These are phyloP conservation scores for Paramecium pentaurelia DNA, from an alignment of 73 alveolate species.

Conservation along the genomic window DNA sequence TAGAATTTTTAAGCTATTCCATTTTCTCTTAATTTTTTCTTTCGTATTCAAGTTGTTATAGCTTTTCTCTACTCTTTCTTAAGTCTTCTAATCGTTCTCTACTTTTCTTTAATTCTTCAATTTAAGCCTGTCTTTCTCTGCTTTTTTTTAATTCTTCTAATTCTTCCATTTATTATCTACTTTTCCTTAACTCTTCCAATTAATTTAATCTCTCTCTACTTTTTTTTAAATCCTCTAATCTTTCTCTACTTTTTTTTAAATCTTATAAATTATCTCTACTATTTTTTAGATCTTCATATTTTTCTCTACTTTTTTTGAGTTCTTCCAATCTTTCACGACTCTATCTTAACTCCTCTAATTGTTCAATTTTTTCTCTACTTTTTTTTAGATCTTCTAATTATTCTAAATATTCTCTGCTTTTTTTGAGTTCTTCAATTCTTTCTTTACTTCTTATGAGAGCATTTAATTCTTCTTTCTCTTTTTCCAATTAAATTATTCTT, in stretches of 20 bases:
- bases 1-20: not conserved
- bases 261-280: not conserved
- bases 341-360: not conserved
- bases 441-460: not conserved
- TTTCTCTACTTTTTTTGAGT: not conserved
- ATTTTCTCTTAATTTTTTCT: slow-evolving; percentile 11
- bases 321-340: slow-evolving; percentile 42
- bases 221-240: slow-evolving; percentile 1
- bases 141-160: not conserved
- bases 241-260: not conserved
- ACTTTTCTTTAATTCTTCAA: not conserved
- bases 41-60: not conserved
- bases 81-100: not conserved
- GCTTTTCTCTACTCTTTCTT: slow-evolving; percentile 14
- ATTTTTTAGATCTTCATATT: not conserved
- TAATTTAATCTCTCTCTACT: not conserved
- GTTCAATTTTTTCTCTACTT: slow-evolving; percentile 12
- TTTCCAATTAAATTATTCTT: not conserved
- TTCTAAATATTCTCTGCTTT: not conserved
- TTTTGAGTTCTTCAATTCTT: not conserved
- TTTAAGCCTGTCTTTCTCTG: not conserved
- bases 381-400: not conserved
- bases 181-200: not conserved
- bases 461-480: not conserved
- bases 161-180: not conserved